Evolutionary conservation across 2,329 filamentous ascomycete genomes (phyloP).

Genomic region (Colletotrichum salicis): DNA sequence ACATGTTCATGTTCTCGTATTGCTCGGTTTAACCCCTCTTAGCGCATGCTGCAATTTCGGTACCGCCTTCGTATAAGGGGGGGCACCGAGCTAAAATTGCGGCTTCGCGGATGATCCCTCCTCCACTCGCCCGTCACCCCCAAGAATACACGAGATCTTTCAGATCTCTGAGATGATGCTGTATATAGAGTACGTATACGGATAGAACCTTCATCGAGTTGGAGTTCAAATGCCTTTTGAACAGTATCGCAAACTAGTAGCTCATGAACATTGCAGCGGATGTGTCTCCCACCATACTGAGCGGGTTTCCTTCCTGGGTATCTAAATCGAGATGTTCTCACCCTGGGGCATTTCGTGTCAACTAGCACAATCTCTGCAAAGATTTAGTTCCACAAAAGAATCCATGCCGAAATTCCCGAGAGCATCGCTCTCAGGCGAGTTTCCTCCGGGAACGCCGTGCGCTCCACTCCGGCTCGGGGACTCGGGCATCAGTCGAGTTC

Average conservation of each 20-base stretch:
- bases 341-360: background rate
- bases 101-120: background rate
- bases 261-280: no score
- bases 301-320: background rate
- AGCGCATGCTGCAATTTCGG: background rate
- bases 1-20: background rate
- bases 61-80: background rate
- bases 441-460: background rate
- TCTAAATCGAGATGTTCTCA: no score
- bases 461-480: background rate
- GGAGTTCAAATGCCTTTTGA: no score
- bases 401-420: background rate
- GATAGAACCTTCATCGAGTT: no score
- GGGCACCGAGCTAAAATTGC: background rate
- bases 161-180: no score
- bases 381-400: background rate
- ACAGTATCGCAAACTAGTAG: no score
- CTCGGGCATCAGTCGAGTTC: background rate
- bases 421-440: background rate
- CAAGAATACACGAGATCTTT: no score
- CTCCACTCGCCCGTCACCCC: background rate
- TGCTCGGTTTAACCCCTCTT: background rate
- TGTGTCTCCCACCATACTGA: no score
- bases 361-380: background rate
- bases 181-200: no score